phyloP scores from a whole-genome alignment of 2,329 filamentous ascomycete species.

The Tolypocladium cylindrosporum region DNA sequence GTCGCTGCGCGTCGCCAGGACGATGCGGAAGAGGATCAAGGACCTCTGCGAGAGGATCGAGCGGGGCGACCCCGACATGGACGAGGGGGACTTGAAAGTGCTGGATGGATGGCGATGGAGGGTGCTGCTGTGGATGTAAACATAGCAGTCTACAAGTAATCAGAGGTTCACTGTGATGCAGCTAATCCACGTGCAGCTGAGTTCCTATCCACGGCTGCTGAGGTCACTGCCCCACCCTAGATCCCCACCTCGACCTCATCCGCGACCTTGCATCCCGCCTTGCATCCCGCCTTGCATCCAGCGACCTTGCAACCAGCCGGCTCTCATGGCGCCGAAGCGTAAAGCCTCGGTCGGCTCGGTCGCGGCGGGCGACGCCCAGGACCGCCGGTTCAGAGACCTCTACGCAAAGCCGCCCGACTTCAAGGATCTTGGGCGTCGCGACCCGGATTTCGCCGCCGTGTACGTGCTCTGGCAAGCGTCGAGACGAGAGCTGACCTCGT shows the following conservation, averaged over 20 bases:
- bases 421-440: constrained; percentile 26
- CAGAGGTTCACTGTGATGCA: no score
- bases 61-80: constrained; percentile 32
- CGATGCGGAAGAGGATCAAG: constrained; percentile 39
- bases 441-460: constrained; percentile 32
- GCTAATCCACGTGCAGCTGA: no score
- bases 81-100: constrained; percentile 37
- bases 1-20: constrained; percentile 41
- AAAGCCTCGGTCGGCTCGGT: neutral
- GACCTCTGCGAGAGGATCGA: constrained; percentile 37
- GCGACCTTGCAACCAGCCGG: neutral
- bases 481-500: neutral
- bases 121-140: constrained; percentile 24
- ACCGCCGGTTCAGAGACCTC: constrained; percentile 25
- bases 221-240: neutral
- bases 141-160: no score
- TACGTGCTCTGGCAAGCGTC: constrained; percentile 11
- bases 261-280: neutral
- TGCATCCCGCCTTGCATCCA: neutral
- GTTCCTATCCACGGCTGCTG: no score
- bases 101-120: constrained; percentile 48
- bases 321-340: neutral
- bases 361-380: constrained; percentile 1
- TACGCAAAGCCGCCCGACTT: constrained; percentile 34
- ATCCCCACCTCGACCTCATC: no score